A percentile compares a stretch with the other conserved stretches of the same genome.
Evolutionary conservation across 208 protist genomes (phyloP).

Genomic region (Acanthamoeba sp.): DNA sequence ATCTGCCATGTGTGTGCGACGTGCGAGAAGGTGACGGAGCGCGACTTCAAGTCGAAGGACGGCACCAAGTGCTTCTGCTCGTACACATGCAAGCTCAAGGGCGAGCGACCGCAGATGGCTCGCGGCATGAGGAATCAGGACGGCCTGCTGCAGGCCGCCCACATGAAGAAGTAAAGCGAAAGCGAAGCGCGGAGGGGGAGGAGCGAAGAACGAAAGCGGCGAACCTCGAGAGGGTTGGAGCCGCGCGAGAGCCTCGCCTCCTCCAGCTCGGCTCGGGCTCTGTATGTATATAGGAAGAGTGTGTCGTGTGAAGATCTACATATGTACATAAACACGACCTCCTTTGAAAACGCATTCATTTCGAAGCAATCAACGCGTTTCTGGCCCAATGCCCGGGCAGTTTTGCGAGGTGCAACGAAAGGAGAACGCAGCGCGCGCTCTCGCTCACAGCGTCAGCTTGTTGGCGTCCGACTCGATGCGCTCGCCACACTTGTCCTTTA

Average conservation of each 20-base stretch:
- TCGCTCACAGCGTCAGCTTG: not conserved
- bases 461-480: not conserved
- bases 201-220: not conserved
- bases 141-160: not conserved
- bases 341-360: too few species aligned
- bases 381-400: too few species aligned
- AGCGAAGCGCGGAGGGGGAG: not conserved
- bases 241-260: not conserved
- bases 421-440: too few species aligned
- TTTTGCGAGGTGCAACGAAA: too few species aligned
- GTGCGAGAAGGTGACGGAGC: slow-evolving; percentile 44
- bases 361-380: too few species aligned
- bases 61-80: slow-evolving; percentile 55
- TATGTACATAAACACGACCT: slow-evolving; percentile 7
- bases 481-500: not conserved
- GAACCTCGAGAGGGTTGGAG: not conserved
- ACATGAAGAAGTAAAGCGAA: slow-evolving; percentile 18
- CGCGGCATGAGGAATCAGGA: not conserved
- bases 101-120: slow-evolving; percentile 13
- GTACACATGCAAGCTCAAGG: slow-evolving; percentile 46
- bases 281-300: not conserved
- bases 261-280: not conserved
- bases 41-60: slow-evolving; percentile 42
- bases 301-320: not conserved
- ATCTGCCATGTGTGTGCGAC: slow-evolving; percentile 51